phyloP scores from a whole-genome alignment of 305 asterid genomes.

The Solanum hybrid region DNA sequence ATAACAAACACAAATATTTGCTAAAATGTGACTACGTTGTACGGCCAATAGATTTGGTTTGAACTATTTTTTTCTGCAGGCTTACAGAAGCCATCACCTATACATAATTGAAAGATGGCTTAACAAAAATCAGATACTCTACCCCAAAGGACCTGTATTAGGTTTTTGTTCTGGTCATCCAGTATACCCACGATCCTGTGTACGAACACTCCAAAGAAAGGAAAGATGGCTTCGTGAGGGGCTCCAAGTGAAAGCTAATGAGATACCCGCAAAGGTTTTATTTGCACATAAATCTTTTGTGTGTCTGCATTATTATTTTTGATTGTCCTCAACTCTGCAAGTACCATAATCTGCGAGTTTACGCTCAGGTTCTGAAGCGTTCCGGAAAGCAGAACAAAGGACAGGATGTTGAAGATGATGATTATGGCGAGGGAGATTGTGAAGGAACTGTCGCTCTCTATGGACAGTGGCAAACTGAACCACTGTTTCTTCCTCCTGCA shows the following conservation, averaged over 20 bases:
- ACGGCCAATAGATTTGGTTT: background rate
- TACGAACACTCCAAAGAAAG: slow-evolving; percentile 64
- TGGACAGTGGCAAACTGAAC: slow-evolving; percentile 95
- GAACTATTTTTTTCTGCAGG: slow-evolving; percentile 33
- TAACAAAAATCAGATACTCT: slow-evolving; percentile 59
- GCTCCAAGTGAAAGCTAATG: slow-evolving; percentile 75
- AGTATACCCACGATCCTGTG: slow-evolving; percentile 88
- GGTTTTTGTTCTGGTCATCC: slow-evolving; percentile 87
- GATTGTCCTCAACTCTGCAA: background rate
- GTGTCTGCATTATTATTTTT: background rate
- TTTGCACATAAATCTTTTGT: slow-evolving; percentile 7
- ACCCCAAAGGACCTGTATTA: slow-evolving; percentile 87
- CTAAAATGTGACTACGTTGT: background rate
- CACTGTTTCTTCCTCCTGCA: slow-evolving; percentile 71
- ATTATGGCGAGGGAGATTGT: slow-evolving; percentile 26
- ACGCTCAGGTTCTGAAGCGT: slow-evolving; percentile 52
- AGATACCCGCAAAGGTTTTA: slow-evolving; percentile 72
- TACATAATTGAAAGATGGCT: slow-evolving; percentile 92
- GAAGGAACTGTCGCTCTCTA: slow-evolving; percentile 47
- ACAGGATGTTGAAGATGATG: slow-evolving; percentile 42
- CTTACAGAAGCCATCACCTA: slow-evolving; percentile 75
- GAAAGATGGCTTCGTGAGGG: slow-evolving; percentile 86
- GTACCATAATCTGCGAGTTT: slow-evolving; percentile 8
- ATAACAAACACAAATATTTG: background rate
- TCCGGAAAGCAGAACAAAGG: slow-evolving; percentile 42